Evolutionary conservation across 148 eudicot genomes (phyloP), one percentile per base, ranked within the genome.

Genomic region (Diospyros kaki): DNA sequence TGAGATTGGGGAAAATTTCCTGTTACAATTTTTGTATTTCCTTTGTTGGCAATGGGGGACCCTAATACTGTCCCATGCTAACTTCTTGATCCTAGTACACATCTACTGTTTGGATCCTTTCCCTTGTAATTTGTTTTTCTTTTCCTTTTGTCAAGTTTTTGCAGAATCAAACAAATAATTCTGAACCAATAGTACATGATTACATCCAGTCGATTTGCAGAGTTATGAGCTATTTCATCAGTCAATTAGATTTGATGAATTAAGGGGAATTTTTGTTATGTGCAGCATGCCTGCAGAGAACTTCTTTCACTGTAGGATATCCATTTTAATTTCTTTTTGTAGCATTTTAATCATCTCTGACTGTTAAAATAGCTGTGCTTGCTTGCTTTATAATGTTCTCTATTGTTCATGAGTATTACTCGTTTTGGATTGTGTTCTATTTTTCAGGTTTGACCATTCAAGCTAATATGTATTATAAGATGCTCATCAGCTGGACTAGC

Each of bases 401-500:
- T 56, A 43, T 17, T 43, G 10, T 10, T 46, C 18, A 1, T 40
- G 13, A 10, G 6, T 56, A 38, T 71, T 77, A 6, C 51, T 64
- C 41, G 7, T 64, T 14, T 43, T 71, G 51, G 39, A 60, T 74
- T 51, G 13, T 76, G 10, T 61, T 59, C 40, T 59, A 46, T 79
- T 53, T 78, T 73, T 59, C 89, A 95, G 97, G 97, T 76, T 83
- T 93, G 86, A 93, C 99, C 13, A 85, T 96, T 70, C 98, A 96
- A 87, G 94, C 99, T 46, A 96, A 96, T 80, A 81, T 93, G 87
- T 96, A 89, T 70, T 88, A 89, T 71, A 93, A 93, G 86, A 84
- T 89, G 89, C 95, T 96, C 76, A 96, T 93, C 78, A 93, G 81
- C 79, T 96, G 99, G 99, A 88, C 98, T 74, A 93, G 98, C 86